A percentile compares a stretch with the other conserved stretches of the same genome.
phyloP scores from a whole-genome alignment of 1,284 basidiomycete genomes.

The Puccinia coronata region DNA sequence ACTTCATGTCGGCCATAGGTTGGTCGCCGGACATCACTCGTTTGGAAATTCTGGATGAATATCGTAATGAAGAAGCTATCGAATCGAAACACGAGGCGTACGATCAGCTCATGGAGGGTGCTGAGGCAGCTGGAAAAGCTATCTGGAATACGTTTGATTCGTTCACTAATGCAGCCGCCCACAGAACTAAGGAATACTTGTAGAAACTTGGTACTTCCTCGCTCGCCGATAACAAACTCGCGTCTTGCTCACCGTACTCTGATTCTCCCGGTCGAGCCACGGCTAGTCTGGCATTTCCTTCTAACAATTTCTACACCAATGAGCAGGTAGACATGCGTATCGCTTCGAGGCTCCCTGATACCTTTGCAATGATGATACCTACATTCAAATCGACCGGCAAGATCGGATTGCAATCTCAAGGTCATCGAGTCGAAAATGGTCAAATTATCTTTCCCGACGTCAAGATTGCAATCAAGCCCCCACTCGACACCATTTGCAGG shows the following conservation, averaged over 20 bases:
- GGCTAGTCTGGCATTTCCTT: conserved; percentile 7
- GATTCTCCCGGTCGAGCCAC: not conserved
- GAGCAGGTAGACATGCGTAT: not conserved
- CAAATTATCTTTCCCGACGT: not conserved
- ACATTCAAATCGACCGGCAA: conserved; percentile 12
- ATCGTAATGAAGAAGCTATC: conserved; percentile 6
- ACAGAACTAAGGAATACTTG: not conserved
- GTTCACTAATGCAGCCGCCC: not conserved
- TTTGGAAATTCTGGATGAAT: not conserved
- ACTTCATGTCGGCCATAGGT: not conserved
- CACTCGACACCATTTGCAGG: not conserved
- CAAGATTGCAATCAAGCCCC: not conserved
- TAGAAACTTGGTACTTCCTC: not conserved
- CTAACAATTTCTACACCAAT: not conserved
- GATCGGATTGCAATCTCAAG: not conserved
- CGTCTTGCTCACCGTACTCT: too few relatives aligned
- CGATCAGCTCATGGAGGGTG: not conserved
- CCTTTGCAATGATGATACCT: not conserved
- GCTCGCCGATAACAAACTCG: not conserved
- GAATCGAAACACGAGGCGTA: not conserved
- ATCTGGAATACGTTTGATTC: not conserved
- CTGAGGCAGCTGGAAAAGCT: not conserved
- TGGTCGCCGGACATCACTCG: not conserved
- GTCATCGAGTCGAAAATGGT: conserved; percentile 11
- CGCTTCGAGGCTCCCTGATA: not conserved